These are phyloP conservation scores for Trichoderma arundinaceum DNA, from an alignment of 2,329 filamentous ascomycete species.

Conservation along the genomic window DNA sequence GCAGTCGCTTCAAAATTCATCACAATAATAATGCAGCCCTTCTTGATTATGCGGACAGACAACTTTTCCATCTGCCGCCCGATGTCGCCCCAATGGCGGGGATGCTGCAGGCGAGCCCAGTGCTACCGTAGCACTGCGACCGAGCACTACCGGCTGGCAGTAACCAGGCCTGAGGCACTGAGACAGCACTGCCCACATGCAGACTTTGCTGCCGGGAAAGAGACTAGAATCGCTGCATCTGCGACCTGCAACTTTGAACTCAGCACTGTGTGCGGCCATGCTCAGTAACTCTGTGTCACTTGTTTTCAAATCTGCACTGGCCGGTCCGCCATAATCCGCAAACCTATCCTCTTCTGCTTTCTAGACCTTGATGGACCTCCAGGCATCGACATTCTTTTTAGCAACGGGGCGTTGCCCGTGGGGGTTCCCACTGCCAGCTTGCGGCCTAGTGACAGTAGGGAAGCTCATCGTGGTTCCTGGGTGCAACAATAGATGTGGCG, in stretches of 20 bases:
- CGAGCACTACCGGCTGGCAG: too few relatives aligned
- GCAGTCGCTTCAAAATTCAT: neutral
- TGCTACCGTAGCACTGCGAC: neutral
- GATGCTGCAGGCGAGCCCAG: conserved; percentile 3
- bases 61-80: conserved; percentile 6
- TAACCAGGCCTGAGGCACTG: too few relatives aligned
- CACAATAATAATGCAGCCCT: neutral
- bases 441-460: neutral
- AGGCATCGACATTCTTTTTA: conserved; percentile 25
- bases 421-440: conserved; percentile 3
- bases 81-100: conserved; percentile 11
- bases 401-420: conserved; percentile 8
- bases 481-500: conserved; percentile 33
- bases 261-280: too few relatives aligned
- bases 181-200: too few relatives aligned
- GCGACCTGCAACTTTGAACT: neutral
- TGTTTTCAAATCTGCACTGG: neutral
- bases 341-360: conserved; percentile 2
- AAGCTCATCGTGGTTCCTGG: conserved; percentile 21
- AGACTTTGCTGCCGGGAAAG: neutral
- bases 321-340: neutral
- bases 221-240: neutral
- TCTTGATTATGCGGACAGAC: too few relatives aligned
- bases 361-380: conserved; percentile 21
- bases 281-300: conserved; percentile 14